A percentile compares a stretch with the other conserved stretches of the same genome.
Conservation (phyloP, 179 eudicot species). For the Silene coronaria region DNA sequence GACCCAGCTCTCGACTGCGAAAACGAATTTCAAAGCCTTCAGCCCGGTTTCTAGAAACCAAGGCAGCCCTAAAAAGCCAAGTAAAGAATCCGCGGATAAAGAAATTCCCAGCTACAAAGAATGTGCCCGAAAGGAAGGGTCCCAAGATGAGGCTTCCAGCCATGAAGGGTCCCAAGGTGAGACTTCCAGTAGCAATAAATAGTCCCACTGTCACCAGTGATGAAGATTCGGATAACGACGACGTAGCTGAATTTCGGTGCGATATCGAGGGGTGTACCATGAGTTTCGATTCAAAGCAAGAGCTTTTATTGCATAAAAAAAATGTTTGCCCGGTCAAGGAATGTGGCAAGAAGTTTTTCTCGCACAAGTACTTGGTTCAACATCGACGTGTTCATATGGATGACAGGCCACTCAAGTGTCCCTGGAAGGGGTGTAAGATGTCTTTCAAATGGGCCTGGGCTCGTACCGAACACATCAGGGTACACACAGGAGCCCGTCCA, state of each 20-base stretch:
- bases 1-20: conserved; percentile 77
- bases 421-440: conserved; percentile 98
- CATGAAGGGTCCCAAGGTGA: conserved; percentile 27
- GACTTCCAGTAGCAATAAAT: conserved; percentile 27
- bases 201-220: conserved; percentile 20
- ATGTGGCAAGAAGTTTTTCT: conserved; percentile 89
- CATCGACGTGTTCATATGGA: conserved; percentile 90
- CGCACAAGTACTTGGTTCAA: conserved; percentile 92
- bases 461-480: conserved; percentile 87
- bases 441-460: conserved; percentile 99
- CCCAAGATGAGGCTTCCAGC: conserved; percentile 34
- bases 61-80: conserved; percentile 35
- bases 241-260: conserved; percentile 48
- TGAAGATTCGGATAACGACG: conserved; percentile 18
- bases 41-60: conserved; percentile 31
- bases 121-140: conserved; percentile 26
- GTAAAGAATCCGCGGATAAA: conserved; percentile 33
- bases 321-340: conserved; percentile 86
- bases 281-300: conserved; percentile 72
- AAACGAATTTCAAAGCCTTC: conserved; percentile 43
- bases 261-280: conserved; percentile 85
- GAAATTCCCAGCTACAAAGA: conserved; percentile 24
- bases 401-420: conserved; percentile 89
- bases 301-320: conserved; percentile 54
- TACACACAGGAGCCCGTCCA: conserved; percentile 94